These are phyloP conservation scores for Kodamaea hsintzibuensis DNA, from an alignment of 805 yeast species.

Conservation along the genomic window DNA sequence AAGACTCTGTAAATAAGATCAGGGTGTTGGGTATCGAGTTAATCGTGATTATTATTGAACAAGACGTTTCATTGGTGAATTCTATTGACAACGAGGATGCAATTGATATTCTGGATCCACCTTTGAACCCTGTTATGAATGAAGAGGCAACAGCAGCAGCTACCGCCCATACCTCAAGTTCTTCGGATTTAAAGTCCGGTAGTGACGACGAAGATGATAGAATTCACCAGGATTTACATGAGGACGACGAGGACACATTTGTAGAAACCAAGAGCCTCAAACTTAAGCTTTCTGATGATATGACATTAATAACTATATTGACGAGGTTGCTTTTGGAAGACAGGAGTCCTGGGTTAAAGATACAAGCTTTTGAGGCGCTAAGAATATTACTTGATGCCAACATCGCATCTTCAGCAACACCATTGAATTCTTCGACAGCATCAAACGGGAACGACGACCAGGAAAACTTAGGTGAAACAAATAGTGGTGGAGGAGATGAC, in stretches of 20 bases:
- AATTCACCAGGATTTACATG: conserved; percentile 1
- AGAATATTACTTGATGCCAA: conserved; percentile 68
- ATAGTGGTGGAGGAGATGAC: conserved; percentile 18
- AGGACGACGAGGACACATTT: conserved; percentile 16
- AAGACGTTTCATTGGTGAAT: conserved; percentile 67
- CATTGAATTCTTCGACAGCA: conserved; percentile 8
- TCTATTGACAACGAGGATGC: conserved; percentile 29
- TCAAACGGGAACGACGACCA: conserved; percentile 11
- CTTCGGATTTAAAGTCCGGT: neutral
- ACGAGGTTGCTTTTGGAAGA: conserved; percentile 64
- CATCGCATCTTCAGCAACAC: conserved; percentile 25
- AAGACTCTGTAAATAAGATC: conserved; percentile 46
- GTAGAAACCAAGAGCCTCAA: conserved; percentile 21
- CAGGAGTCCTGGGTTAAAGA: conserved; percentile 66
- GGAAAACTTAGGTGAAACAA: neutral
- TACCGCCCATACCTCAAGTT: neutral
- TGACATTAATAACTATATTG: conserved; percentile 56
- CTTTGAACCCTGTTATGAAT: conserved; percentile 10
- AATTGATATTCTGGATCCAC: conserved; percentile 32
- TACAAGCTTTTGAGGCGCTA: conserved; percentile 83
- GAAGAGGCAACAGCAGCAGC: conserved; percentile 3
- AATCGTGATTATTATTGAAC: conserved; percentile 78
- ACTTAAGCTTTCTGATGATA: conserved; percentile 50
- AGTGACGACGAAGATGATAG: conserved; percentile 11
- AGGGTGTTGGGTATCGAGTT: conserved; percentile 78